Evolutionary conservation across 441 rosid species (phyloP), one percentile per base, ranked within the genome.

Genomic region (Geranium incanum): DNA sequence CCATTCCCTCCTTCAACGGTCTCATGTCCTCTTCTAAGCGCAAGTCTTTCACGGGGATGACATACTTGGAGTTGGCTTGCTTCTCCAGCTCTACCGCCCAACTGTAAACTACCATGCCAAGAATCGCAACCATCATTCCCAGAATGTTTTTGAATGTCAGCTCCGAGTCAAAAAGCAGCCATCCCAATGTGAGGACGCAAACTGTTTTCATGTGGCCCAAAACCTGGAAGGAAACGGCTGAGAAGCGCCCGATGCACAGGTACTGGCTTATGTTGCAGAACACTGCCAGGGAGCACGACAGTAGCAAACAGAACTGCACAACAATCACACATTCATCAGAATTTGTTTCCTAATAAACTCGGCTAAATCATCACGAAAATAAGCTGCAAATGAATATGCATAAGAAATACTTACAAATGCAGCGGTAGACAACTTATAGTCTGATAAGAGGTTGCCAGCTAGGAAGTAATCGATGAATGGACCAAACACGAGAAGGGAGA

Each of bases 191-290:
- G 38, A 92, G 87, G 60, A 92, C 95, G 28, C 95, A 90, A 6
- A 92, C 84, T 6, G 96, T 92, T 74, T 92, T 92, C 95, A 90
- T 90, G 87, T 92, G 98, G 60, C 98, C 98, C 63, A 92, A 9
- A 28, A 28, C 33, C 33, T 28, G 33, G 33, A 28, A 28, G 33
- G 33, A 28, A 28, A 84, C 84, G 39, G 97, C 97, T 0, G 97
- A 92, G 84, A 89, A 92, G 76, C 96, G 86, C 52, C 97, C 96
- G 0, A 92, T 92, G 86, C 97, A 92, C 70, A 92, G 93, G 80
- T 92, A 90, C 73, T 92, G 97, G 78, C 96, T 92, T 75, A 92
- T 82, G 70, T 92, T 92, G 81, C 97, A 77, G 79, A 77, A 77
- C 5, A 77, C 79, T 15, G 79, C 79, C 18, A 77, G 68, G 12